These are phyloP conservation scores for Penicillium sp. DNA, from an alignment of 2,329 filamentous ascomycete species.

Conservation along the genomic window DNA sequence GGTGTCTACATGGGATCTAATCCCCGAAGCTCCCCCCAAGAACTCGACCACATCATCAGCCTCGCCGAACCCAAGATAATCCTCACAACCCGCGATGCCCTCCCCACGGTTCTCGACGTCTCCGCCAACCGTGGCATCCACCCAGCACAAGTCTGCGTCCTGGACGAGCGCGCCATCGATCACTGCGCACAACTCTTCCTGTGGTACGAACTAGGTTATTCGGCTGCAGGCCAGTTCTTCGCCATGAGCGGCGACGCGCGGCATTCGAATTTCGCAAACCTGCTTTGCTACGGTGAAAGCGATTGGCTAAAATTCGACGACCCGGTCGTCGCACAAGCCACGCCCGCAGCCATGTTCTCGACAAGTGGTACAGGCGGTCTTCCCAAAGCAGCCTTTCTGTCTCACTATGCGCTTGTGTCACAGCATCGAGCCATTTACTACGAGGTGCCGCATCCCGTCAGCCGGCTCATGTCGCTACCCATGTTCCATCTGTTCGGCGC, in stretches of 20 bases:
- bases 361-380: constrained; percentile 61
- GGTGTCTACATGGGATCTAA: constrained; percentile 55
- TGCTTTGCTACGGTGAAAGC: constrained; percentile 48
- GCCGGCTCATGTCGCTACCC: constrained; percentile 50
- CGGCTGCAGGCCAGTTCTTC: constrained; percentile 13
- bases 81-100: constrained; percentile 43
- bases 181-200: constrained; percentile 32
- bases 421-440: constrained; percentile 47
- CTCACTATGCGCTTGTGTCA: constrained; percentile 59
- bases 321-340: constrained; percentile 46
- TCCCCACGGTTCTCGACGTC: constrained; percentile 38
- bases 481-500: constrained; percentile 56
- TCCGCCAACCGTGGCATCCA: constrained; percentile 33
- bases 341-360: constrained; percentile 52
- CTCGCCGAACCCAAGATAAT: constrained; percentile 48
- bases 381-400: constrained; percentile 59
- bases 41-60: constrained; percentile 49
- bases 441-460: constrained; percentile 42
- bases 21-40: constrained; percentile 47
- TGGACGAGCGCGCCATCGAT: constrained; percentile 35
- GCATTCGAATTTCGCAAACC: constrained; percentile 33
- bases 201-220: constrained; percentile 26
- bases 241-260: constrained; percentile 9
- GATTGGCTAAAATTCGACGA: constrained; percentile 51
- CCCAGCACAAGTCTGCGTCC: constrained; percentile 36